Evolutionary conservation across 257 asterid species (phyloP).

Genomic region (Anisodus tanguticus): DNA sequence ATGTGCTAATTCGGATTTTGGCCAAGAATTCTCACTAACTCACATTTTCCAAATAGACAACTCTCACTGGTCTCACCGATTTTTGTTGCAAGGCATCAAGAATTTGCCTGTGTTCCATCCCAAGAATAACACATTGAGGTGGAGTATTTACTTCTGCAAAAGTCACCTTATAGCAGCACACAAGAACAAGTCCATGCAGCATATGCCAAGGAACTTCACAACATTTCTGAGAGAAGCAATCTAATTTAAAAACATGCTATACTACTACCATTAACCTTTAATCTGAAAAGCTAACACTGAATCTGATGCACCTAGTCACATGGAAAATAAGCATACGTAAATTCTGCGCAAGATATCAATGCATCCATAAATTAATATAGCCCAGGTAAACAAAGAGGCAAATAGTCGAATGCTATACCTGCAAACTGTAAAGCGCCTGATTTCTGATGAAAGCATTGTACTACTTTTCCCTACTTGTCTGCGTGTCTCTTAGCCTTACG

Average conservation of each 20-base stretch:
- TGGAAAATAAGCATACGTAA: not conserved
- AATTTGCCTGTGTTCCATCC: not conserved
- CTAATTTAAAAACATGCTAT: not conserved
- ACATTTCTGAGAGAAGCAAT: not conserved
- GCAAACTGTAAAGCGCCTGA: constrained; percentile 24
- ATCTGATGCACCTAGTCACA: not conserved
- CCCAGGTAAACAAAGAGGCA: not conserved
- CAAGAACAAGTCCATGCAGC: not conserved
- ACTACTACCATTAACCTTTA: not conserved
- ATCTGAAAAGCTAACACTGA: not conserved
- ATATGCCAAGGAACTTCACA: not conserved
- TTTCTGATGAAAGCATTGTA: not conserved
- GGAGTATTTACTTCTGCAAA: not conserved
- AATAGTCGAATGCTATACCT: constrained; percentile 8
- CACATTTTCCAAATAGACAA: not conserved
- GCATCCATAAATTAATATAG: not conserved
- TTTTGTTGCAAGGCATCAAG: not conserved
- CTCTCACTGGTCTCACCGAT: not conserved
- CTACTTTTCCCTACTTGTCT: constrained; percentile 43
- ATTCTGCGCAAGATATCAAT: not conserved
- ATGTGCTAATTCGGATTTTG: not conserved
- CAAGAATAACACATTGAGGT: not conserved
- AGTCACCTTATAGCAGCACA: not conserved
- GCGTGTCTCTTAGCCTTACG: constrained; percentile 51
- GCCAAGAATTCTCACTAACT: not conserved